Evolutionary conservation across 1,139 yeast species (phyloP).

Genomic region (Pichia norvegensis): DNA sequence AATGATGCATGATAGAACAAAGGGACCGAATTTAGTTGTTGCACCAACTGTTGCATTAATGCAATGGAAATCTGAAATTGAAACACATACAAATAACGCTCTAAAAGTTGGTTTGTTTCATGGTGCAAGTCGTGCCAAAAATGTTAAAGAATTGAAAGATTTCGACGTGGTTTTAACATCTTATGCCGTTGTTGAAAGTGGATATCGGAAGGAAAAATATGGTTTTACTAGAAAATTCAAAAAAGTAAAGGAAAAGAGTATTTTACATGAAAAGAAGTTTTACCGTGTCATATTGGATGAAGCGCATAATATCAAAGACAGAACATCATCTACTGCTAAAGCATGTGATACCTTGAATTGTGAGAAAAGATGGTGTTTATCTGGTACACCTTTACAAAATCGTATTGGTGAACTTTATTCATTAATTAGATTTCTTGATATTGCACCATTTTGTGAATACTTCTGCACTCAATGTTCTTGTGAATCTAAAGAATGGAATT

Average conservation of each 20-base stretch:
- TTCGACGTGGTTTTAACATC: conserved; percentile 86
- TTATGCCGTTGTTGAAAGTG: conserved; percentile 84
- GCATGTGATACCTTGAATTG: conserved; percentile 75
- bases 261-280: conserved; percentile 67
- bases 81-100: conserved; percentile 65
- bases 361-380: conserved; percentile 76
- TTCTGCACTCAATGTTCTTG: conserved; percentile 91
- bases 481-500: conserved; percentile 70
- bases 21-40: conserved; percentile 76
- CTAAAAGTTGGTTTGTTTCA: conserved; percentile 69
- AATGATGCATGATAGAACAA: conserved; percentile 58
- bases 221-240: conserved; percentile 75
- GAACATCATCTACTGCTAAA: conserved; percentile 86
- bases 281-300: conserved; percentile 91
- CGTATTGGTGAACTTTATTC: conserved; percentile 95
- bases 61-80: conserved; percentile 96
- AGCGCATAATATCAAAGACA: conserved; percentile 93
- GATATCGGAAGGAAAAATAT: conserved; percentile 68
- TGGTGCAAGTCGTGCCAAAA: conserved; percentile 68
- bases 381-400: conserved; percentile 95
- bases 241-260: conserved; percentile 65
- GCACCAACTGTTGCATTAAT: conserved; percentile 97
- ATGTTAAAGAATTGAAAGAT: conserved; percentile 46
- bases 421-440: conserved; percentile 69
- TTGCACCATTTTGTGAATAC: conserved; percentile 81